Conservation (phyloP, 805 yeast species). For the Helenozyma baotianmanensis region DNA sequence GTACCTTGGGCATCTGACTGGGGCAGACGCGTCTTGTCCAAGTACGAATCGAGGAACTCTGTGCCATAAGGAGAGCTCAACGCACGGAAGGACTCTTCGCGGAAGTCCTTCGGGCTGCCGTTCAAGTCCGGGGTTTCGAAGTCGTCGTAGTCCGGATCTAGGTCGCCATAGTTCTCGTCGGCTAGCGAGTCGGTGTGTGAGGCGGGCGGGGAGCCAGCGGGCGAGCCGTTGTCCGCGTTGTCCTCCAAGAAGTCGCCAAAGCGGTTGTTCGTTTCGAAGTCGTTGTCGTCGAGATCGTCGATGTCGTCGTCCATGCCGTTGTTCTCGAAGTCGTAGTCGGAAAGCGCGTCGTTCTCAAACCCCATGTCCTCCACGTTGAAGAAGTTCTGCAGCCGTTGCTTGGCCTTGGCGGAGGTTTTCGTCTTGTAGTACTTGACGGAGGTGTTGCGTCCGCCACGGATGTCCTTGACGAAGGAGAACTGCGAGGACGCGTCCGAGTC, state of each 20-base stretch:
- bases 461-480: conserved; percentile 50
- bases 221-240: too few species aligned
- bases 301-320: conserved; percentile 33
- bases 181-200: too few species aligned
- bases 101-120: background rate
- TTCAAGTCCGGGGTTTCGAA: background rate
- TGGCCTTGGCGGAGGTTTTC: conserved; percentile 1
- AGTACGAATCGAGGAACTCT: conserved; percentile 15
- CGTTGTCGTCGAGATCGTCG: conserved; percentile 16
- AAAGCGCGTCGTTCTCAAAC: conserved; percentile 26
- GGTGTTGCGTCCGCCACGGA: conserved; percentile 45
- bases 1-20: too few species aligned
- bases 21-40: conserved; percentile 2
- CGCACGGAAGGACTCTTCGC: too few species aligned
- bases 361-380: conserved; percentile 27
- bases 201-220: too few species aligned
- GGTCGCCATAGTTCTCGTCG: background rate
- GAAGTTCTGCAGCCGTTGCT: conserved; percentile 18
- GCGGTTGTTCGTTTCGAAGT: conserved; percentile 8
- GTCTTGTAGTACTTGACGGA: conserved; percentile 51
- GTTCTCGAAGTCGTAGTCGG: conserved; percentile 41
- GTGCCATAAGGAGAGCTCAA: conserved; percentile 12
- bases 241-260: conserved; percentile 15
- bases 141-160: conserved; percentile 7
- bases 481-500: conserved; percentile 28